Percentiles rank a stretch among this genome's conserved stretches.
Evolutionary conservation across 2,329 filamentous ascomycete genomes (phyloP).

Genomic region (Seiridium unicorne): DNA sequence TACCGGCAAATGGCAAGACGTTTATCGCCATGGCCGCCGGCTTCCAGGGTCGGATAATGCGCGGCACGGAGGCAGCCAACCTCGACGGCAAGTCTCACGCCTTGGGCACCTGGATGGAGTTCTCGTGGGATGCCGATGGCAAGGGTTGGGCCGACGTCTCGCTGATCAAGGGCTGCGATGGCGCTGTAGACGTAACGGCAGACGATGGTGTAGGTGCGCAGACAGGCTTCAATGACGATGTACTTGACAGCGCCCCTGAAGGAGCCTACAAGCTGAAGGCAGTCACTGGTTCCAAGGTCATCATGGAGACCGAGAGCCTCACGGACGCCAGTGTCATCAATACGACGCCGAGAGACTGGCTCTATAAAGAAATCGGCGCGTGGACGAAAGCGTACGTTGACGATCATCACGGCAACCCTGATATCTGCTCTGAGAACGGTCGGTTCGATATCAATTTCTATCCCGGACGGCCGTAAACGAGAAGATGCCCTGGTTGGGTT

Average conservation of each 20-base stretch:
- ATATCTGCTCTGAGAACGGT: slow-evolving; percentile 17
- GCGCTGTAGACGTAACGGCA: slow-evolving; percentile 17
- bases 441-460: slow-evolving; percentile 5
- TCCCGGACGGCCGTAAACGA: background rate
- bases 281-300: slow-evolving; percentile 17
- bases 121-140: slow-evolving; percentile 17
- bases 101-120: slow-evolving; percentile 25
- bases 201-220: slow-evolving; percentile 18
- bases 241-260: slow-evolving; percentile 19
- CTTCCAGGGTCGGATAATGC: slow-evolving; percentile 23
- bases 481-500: no score
- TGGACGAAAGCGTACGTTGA: slow-evolving; percentile 21
- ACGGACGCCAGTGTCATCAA: slow-evolving; percentile 14
- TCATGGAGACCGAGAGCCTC: slow-evolving; percentile 20
- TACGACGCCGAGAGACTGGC: slow-evolving; percentile 19
- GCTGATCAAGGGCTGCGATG: slow-evolving; percentile 27
- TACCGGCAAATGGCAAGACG: slow-evolving; percentile 15
- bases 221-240: slow-evolving; percentile 21
- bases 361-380: slow-evolving; percentile 16
- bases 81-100: slow-evolving; percentile 20
- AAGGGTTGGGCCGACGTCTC: slow-evolving; percentile 25
- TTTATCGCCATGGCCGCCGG: slow-evolving; percentile 22
- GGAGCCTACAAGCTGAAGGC: slow-evolving; percentile 16
- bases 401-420: slow-evolving; percentile 21
- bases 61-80: slow-evolving; percentile 21